Percentiles rank a stretch among this genome's conserved stretches.
Conservation (phyloP, 129 eudicot species). For the Heracleum sosnowskyi region DNA sequence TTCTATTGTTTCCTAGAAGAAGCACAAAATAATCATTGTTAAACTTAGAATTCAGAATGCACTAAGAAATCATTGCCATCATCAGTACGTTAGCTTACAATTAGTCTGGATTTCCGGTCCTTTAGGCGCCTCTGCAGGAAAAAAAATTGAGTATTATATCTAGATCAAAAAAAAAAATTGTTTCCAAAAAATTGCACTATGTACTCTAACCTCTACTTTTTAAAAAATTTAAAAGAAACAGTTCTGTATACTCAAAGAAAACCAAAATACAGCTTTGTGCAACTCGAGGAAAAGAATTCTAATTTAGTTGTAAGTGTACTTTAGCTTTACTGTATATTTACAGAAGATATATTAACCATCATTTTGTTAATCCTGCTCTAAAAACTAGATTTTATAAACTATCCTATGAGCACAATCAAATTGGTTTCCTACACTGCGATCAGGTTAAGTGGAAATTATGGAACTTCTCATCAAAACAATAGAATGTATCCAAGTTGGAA, state of each 20-base stretch:
- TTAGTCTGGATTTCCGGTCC: slow-evolving; percentile 78
- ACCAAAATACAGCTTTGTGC: background rate
- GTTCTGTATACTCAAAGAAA: background rate
- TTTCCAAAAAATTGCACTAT: background rate
- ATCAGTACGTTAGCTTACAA: slow-evolving; percentile 47
- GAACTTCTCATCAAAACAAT: background rate
- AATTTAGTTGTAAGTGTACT: background rate
- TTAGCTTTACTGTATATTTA: background rate
- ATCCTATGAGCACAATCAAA: background rate
- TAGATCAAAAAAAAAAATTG: background rate
- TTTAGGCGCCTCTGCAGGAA: slow-evolving; percentile 85
- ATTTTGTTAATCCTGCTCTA: background rate
- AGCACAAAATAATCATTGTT: background rate
- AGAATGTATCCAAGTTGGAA: background rate
- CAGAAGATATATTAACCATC: background rate
- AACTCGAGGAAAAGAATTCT: background rate
- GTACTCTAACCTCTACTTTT: background rate
- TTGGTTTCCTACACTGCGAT: background rate
- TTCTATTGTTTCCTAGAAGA: slow-evolving; percentile 78
- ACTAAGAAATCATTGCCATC: background rate
- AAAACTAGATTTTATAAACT: background rate
- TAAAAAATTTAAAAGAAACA: background rate
- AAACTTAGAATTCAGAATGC: background rate
- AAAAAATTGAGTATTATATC: background rate
- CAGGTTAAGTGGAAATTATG: background rate